These are phyloP conservation scores for Phaeosphaeriaceae sp. DNA, from an alignment of 2,329 filamentous ascomycete species.

Conservation along the genomic window DNA sequence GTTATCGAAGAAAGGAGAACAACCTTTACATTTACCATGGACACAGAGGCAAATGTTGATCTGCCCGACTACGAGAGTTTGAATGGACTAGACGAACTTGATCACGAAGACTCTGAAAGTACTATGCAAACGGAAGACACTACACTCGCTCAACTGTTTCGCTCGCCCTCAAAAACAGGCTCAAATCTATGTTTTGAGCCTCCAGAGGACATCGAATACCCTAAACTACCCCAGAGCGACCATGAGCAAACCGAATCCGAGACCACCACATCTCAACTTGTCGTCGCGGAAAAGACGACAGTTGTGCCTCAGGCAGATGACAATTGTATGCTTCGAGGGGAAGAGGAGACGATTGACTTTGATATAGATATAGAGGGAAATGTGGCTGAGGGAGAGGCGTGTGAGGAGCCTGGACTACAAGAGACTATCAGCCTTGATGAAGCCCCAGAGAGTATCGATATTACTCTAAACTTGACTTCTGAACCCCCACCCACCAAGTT, in stretches of 20 bases:
- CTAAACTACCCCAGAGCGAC: slow-evolving; percentile 17
- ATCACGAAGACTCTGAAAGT: slow-evolving; percentile 3
- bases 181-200: background rate
- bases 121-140: slow-evolving; percentile 20
- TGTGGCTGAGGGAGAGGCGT: background rate
- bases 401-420: background rate
- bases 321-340: background rate
- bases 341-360: background rate
- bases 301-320: background rate
- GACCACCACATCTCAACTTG: background rate
- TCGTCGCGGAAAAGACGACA: background rate
- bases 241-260: background rate
- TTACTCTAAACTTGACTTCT: background rate
- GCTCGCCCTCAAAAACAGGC: slow-evolving; percentile 22
- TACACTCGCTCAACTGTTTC: slow-evolving; percentile 29
- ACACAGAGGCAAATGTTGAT: slow-evolving; percentile 14
- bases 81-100: slow-evolving; percentile 2
- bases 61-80: slow-evolving; percentile 12
- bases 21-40: slow-evolving; percentile 27
- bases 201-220: slow-evolving; percentile 23
- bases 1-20: slow-evolving; percentile 9
- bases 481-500: too few species aligned
- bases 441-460: background rate
- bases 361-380: background rate
- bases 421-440: too few species aligned